A percentile compares a stretch with the other conserved stretches of the same genome.
phyloP scores from a whole-genome alignment of 257 asterid genomes.

The Datura wrightii region DNA sequence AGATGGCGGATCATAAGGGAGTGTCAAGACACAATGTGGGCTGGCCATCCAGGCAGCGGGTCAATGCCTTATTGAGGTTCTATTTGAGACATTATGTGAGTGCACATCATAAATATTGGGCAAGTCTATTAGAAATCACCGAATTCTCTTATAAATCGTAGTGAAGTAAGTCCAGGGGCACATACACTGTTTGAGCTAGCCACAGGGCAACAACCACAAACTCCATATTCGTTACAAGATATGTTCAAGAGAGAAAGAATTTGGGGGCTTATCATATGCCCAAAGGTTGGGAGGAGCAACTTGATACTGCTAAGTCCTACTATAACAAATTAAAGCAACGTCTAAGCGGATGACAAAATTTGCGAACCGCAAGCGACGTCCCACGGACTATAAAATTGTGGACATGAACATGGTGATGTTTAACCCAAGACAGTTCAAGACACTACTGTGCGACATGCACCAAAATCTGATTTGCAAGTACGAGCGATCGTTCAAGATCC shows the following conservation, averaged over 20 bases:
- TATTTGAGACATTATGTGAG: too few species aligned
- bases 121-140: too few species aligned
- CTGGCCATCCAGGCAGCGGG: too few species aligned
- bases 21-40: too few species aligned
- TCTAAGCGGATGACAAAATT: not conserved
- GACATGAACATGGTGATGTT: not conserved
- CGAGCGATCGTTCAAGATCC: not conserved
- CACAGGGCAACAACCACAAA: not conserved
- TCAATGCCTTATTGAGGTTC: too few species aligned
- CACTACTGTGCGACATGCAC: not conserved
- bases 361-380: not conserved
- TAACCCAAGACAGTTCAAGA: not conserved
- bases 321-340: not conserved
- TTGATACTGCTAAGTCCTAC: not conserved
- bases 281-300: too few species aligned
- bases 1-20: too few species aligned
- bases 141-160: too few species aligned
- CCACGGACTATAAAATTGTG: not conserved
- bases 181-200: not conserved
- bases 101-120: too few species aligned
- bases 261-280: not conserved
- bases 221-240: not conserved
- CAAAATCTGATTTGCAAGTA: not conserved
- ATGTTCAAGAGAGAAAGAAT: not conserved
- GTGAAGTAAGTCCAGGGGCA: not conserved